Evolutionary conservation across 179 eudicot species (phyloP), one percentile per base, ranked within the genome.

Genomic region (Beta corolliflora): DNA sequence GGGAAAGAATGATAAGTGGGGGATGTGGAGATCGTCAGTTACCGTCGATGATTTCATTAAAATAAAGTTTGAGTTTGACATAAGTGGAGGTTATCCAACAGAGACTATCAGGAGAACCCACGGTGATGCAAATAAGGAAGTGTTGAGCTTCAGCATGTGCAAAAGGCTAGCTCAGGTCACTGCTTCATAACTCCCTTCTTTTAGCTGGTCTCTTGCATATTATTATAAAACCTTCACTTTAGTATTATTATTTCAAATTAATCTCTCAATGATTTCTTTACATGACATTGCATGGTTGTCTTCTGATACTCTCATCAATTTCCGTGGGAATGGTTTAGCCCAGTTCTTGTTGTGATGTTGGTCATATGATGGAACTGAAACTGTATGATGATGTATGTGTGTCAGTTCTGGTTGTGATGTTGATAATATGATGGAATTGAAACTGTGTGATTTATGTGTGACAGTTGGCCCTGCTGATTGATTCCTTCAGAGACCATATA

Each of bases 161-260:
- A 88, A 88, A 80, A 82, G 81, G 79, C 83, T 88, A 16, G 88
- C 86, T 46, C 90, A 88, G 90, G 90, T 88, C 70, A 79, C 83
- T 73, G 67, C n/a, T 84, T 10, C 54, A 25, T n/a, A 16, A 31
- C 50, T 73, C n/a, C 45, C 73, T 23, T 84, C 48, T 31, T 4
- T 29, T 31, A 53, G 63, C 55, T 73, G 5, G 3, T 5, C 13
- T 71, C 65, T 53, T 77, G 71, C 18, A 29, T 53, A n/a, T 81
- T 3, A 7, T 12, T 7, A 7, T 55, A 7, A 19, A 5, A 52
- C 29, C 44, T 13, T 19, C 9, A n/a, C 48, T 56, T 25, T 48
- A 25, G 66, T 45, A 73, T 31, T 53, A 56, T 23, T 61, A n/a
- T 48, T 52, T 44, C 36, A 21, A 55, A 18, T 19, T 3, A 71